Conservation (phyloP, 352 stramenopile species). For the Phytophthora sojae region DNA sequence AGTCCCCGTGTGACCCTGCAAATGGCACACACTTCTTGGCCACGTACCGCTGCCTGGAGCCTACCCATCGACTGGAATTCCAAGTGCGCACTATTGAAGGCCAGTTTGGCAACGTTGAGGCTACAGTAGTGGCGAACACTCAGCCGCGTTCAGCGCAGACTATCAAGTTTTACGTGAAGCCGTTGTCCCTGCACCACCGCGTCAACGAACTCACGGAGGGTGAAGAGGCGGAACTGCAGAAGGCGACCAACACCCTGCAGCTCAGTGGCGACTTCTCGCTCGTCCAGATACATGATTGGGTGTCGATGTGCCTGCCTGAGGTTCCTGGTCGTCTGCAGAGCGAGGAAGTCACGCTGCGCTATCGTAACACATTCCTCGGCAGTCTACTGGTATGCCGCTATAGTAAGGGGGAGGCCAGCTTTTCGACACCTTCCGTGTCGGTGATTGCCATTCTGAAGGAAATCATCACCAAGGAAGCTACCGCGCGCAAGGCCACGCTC, state of each 20-base stretch:
- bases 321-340: slow-evolving; percentile 77
- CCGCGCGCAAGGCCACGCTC: slow-evolving; percentile 74
- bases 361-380: slow-evolving; percentile 81
- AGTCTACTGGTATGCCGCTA: slow-evolving; percentile 82
- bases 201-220: slow-evolving; percentile 65
- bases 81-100: slow-evolving; percentile 86
- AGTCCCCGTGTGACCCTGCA: slow-evolving; percentile 60
- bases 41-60: slow-evolving; percentile 82
- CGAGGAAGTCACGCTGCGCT: slow-evolving; percentile 76
- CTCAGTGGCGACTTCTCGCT: slow-evolving; percentile 82
- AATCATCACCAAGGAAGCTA: slow-evolving; percentile 87
- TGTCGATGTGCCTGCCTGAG: slow-evolving; percentile 79
- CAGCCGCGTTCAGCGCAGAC: slow-evolving; percentile 71
- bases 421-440: slow-evolving; percentile 80
- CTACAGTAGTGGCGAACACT: slow-evolving; percentile 72
- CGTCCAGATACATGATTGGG: slow-evolving; percentile 89
- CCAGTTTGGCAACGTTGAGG: slow-evolving; percentile 83
- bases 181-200: slow-evolving; percentile 83
- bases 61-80: slow-evolving; percentile 84
- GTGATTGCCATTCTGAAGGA: slow-evolving; percentile 89
- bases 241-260: slow-evolving; percentile 68
- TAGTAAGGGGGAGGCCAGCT: slow-evolving; percentile 74
- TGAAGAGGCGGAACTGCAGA: slow-evolving; percentile 61
- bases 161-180: slow-evolving; percentile 83
- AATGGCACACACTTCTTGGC: slow-evolving; percentile 73